phyloP scores from a whole-genome alignment of 2,329 filamentous ascomycete species.

The Beauveria sp. region DNA sequence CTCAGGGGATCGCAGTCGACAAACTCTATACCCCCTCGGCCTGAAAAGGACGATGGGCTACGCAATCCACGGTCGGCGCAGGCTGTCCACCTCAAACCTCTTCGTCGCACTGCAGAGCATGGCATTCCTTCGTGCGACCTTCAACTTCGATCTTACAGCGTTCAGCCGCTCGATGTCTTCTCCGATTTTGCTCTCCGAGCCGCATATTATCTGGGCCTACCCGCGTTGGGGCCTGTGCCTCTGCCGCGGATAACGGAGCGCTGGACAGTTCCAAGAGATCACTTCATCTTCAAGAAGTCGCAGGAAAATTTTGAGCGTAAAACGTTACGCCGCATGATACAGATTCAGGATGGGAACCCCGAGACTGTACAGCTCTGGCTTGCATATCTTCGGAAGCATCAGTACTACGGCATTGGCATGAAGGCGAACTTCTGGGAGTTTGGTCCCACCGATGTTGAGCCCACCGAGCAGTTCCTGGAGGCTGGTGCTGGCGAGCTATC shows the following conservation, averaged over 20 bases:
- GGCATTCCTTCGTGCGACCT: slow-evolving; percentile 83
- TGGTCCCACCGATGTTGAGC: slow-evolving; percentile 13
- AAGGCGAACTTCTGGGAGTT: slow-evolving; percentile 97
- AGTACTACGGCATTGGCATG: slow-evolving; percentile 95
- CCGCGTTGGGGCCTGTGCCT: slow-evolving; percentile 77
- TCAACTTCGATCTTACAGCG: slow-evolving; percentile 83
- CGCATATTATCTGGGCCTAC: slow-evolving; percentile 86
- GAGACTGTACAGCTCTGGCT: slow-evolving; percentile 89
- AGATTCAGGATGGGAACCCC: slow-evolving; percentile 85
- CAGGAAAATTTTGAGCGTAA: slow-evolving; percentile 97
- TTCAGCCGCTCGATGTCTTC: slow-evolving; percentile 89
- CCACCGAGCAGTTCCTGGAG: slow-evolving; percentile 7
- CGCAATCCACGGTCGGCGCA: slow-evolving; percentile 74
- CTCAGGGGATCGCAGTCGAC: background rate
- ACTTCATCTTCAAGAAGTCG: slow-evolving; percentile 94
- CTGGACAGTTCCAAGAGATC: slow-evolving; percentile 84
- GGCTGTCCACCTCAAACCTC: slow-evolving; percentile 76
- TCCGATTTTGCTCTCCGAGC: slow-evolving; percentile 89
- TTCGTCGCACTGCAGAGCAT: slow-evolving; percentile 65
- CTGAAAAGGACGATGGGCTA: slow-evolving; percentile 12
- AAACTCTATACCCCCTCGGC: background rate
- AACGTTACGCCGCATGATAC: slow-evolving; percentile 76
- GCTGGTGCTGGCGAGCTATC: slow-evolving; percentile 28
- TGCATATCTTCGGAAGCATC: slow-evolving; percentile 83
- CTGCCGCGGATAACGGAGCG: slow-evolving; percentile 80